Conservation (phyloP, 352 stramenopile genomes). For the Globisporangium radiosum region DNA sequence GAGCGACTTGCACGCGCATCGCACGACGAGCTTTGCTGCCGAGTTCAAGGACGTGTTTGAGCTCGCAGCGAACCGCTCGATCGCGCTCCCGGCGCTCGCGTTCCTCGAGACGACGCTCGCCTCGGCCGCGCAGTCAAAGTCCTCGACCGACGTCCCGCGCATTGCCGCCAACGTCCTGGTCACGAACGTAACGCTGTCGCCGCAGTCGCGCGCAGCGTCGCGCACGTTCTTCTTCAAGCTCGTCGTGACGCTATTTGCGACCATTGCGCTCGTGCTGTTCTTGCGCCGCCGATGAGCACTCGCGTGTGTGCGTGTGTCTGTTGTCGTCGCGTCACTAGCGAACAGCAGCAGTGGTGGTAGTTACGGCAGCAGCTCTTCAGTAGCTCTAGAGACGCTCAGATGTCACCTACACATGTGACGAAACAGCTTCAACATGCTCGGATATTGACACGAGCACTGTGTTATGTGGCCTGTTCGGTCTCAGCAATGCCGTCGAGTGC, state of each 20-base stretch:
- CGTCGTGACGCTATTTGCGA: constrained; percentile 55
- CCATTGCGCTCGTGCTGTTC: constrained; percentile 44
- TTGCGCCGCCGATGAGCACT: constrained; percentile 24
- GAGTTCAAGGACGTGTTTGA: constrained; percentile 80
- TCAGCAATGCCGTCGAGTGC: neutral
- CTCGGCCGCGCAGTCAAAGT: constrained; percentile 12
- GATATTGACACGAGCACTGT: too few species aligned
- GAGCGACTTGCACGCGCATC: constrained; percentile 38
- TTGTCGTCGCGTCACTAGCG: neutral
- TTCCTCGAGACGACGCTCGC: constrained; percentile 42
- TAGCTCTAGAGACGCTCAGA: neutral
- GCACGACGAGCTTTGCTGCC: constrained; percentile 47
- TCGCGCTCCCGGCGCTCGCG: constrained; percentile 36
- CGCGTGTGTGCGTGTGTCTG: neutral
- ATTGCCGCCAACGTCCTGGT: constrained; percentile 45
- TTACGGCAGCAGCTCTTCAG: too few species aligned
- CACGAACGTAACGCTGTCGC: constrained; percentile 35
- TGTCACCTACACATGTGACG: too few species aligned
- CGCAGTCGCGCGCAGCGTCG: constrained; percentile 35
- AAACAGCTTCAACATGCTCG: too few species aligned
- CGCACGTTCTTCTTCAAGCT: constrained; percentile 68
- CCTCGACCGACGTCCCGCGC: constrained; percentile 4
- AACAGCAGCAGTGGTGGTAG: neutral
- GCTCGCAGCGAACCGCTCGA: constrained; percentile 36
- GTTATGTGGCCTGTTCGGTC: neutral